Conservation (phyloP, 2,329 filamentous ascomycete genomes). For the Xylariaceae sp. region DNA sequence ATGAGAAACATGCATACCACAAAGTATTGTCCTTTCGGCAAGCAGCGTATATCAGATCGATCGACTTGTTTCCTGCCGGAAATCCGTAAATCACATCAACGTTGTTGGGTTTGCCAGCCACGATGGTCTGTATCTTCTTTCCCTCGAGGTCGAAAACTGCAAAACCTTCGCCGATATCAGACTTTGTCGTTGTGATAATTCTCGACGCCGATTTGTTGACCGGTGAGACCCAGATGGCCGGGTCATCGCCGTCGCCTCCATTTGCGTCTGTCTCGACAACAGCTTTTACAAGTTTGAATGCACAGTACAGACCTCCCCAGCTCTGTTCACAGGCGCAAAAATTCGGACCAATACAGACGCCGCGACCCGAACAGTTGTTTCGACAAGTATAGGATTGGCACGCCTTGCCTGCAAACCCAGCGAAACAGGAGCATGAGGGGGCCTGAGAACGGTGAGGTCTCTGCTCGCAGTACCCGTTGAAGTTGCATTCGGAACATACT, state of each 20-base stretch:
- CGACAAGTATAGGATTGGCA: conserved; percentile 36
- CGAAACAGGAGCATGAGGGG: conserved; percentile 37
- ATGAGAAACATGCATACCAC: conserved; percentile 35
- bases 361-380: conserved; percentile 37
- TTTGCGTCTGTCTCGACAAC: conserved; percentile 39
- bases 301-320: conserved; percentile 42
- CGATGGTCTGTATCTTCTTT: conserved; percentile 40
- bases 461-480: conserved; percentile 34
- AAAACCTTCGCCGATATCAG: conserved; percentile 42
- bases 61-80: conserved; percentile 35
- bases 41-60: conserved; percentile 46
- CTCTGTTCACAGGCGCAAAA: conserved; percentile 36
- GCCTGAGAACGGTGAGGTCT: conserved; percentile 1
- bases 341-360: conserved; percentile 38
- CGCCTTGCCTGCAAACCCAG: conserved; percentile 34
- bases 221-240: conserved; percentile 44
- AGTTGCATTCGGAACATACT: conserved; percentile 32
- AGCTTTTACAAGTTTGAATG: conserved; percentile 38
- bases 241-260: conserved; percentile 42
- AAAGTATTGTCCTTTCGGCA: conserved; percentile 47
- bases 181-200: conserved; percentile 49
- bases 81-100: conserved; percentile 50
- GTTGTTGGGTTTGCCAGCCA: conserved; percentile 46
- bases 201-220: conserved; percentile 36
- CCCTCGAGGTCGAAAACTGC: conserved; percentile 45